Percentiles rank a stretch among this genome's conserved stretches.
These are phyloP conservation scores for Parachaetomium inaequale DNA, from an alignment of 495 filamentous ascomycete species.

Conservation along the genomic window DNA sequence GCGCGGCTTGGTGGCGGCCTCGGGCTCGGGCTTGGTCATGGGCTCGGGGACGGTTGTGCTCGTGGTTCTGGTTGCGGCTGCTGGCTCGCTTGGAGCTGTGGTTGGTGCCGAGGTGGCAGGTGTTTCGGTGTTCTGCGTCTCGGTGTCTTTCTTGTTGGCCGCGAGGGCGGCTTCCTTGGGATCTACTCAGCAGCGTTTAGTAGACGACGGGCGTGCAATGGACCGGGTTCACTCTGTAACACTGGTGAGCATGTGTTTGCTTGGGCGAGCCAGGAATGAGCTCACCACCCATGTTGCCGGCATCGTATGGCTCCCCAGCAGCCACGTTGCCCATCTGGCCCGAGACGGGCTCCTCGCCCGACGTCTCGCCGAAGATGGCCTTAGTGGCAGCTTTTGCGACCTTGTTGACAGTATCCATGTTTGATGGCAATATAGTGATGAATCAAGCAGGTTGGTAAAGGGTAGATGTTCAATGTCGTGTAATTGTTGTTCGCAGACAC, in stretches of 20 bases:
- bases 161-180: slow-evolving; percentile 4
- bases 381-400: slow-evolving; percentile 44
- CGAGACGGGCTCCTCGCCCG: slow-evolving; percentile 50
- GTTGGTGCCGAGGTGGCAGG: neutral
- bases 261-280: neutral
- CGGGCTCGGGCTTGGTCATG: slow-evolving; percentile 1
- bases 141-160: no score
- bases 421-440: neutral
- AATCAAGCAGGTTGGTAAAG: neutral
- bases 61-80: slow-evolving; percentile 5
- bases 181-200: neutral
- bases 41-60: neutral
- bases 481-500: neutral
- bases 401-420: slow-evolving; percentile 56
- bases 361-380: slow-evolving; percentile 49
- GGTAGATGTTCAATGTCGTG: neutral
- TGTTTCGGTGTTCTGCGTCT: neutral
- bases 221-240: neutral
- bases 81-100: neutral
- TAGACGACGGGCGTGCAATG: no score
- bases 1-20: slow-evolving; percentile 4
- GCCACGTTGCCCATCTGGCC: slow-evolving; percentile 50
- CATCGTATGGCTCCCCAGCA: slow-evolving; percentile 58
- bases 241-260: neutral
- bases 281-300: slow-evolving; percentile 50